Evolutionary conservation across 208 protist genomes (phyloP).

Genomic region (Strigomonas culicis): DNA sequence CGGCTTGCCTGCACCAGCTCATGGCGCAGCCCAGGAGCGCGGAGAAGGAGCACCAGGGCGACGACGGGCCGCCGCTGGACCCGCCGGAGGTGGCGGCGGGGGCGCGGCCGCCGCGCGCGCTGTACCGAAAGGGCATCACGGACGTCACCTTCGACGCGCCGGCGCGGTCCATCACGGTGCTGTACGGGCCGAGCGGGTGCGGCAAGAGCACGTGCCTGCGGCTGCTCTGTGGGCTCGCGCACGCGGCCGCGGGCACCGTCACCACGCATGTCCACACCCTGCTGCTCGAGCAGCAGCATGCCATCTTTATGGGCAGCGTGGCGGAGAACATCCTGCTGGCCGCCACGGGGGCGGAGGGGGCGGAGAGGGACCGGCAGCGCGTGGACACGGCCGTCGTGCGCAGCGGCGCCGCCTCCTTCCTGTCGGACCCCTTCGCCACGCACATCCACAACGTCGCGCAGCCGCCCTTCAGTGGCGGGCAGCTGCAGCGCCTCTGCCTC

Average conservation of each 20-base stretch:
- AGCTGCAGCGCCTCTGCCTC: constrained; percentile 78
- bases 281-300: constrained; percentile 75
- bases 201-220: constrained; percentile 78
- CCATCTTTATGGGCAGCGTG: constrained; percentile 67
- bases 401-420: constrained; percentile 45
- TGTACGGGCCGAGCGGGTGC: constrained; percentile 73
- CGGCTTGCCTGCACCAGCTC: constrained; percentile 32
- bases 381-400: constrained; percentile 31
- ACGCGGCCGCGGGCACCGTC: constrained; percentile 40
- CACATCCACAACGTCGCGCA: constrained; percentile 68
- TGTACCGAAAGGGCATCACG: constrained; percentile 26
- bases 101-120: neutral
- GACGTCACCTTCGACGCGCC: constrained; percentile 31
- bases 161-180: constrained; percentile 41
- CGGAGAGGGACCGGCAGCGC: neutral
- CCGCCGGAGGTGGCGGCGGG: neutral
- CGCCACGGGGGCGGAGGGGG: neutral
- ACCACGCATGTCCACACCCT: constrained; percentile 39
- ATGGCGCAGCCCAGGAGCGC: neutral
- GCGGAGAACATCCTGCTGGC: constrained; percentile 73
- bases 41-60: neutral
- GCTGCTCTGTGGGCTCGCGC: constrained; percentile 48
- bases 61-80: neutral
- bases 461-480: constrained; percentile 73
- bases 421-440: constrained; percentile 52